Base-by-base conservation (phyloP, 306 rosid genomes). In the Inga laurina region DNA sequence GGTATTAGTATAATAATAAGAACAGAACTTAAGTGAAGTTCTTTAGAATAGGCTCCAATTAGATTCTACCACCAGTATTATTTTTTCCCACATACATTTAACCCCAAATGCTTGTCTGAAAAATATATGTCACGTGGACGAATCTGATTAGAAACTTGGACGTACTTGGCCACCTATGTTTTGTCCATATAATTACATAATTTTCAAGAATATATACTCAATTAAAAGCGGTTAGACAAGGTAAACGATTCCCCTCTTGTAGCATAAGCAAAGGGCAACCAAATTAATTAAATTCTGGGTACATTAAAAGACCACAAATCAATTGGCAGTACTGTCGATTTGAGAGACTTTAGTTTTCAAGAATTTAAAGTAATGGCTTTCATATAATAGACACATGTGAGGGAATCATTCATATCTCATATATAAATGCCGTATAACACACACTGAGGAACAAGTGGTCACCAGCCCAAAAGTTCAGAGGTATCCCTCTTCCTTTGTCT, bases 371-470 rank as follows among this genome's bases (percentile, higher is more conserved):
- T 12, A 13, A 27, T 30, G 30, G 9, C 5, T 65, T 32, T 65
- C 43, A 2, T 13, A 30, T 30, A 5, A 30, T 32, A 15, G 15
- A 15, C 3, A 15, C 71, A 27, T 30, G 21, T 30, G 10, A 4
- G 12, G 39, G 19, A 64, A 27, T 8, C 41, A 65, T 14, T 64
- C 21, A 7, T 18, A 30, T 54, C 32, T 1, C 24, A 18, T 54
- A 22, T 56, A 59, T 80, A 71, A 13, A 39, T 39, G 7, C 43
- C 43, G 64, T 52, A 54, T 64, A 21, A 44, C 15, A 70, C 15
- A 70, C 61, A 74, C 44, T 49, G n/a, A 35, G 64, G 35, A 14
- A 48, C 32, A 82, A 57, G 7, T 78, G 43, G n/a, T 69, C 68
- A 65, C 3, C 1, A 49, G 35, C 54, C 15, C 32, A n/a, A 12